Evolutionary conservation across 2,329 filamentous ascomycete genomes (phyloP).

Genomic region (Ophiosphaerella herpotricha): DNA sequence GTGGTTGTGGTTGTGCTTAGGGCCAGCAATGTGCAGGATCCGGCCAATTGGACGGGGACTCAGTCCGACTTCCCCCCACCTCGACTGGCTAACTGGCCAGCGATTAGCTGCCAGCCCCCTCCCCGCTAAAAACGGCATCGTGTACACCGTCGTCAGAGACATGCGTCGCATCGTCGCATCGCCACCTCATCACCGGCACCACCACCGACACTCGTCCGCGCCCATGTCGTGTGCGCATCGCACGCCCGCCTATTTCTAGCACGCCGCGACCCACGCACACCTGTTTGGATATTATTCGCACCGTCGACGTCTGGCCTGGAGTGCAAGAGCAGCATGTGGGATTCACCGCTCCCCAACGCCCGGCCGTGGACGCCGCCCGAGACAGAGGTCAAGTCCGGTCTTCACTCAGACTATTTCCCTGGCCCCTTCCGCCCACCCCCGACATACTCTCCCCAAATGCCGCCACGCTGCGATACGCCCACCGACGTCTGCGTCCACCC

Average conservation of each 20-base stretch:
- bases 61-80: not conserved
- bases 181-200: not conserved
- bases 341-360: constrained; percentile 23
- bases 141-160: constrained; percentile 13
- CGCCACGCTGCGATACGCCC: constrained; percentile 15
- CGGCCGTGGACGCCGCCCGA: constrained; percentile 42
- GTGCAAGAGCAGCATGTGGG: constrained; percentile 19
- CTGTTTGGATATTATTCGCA: too few relatives aligned
- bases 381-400: constrained; percentile 18
- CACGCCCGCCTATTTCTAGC: too few relatives aligned
- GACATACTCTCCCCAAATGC: constrained; percentile 10
- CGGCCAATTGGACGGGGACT: constrained; percentile 19
- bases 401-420: constrained; percentile 25
- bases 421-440: constrained; percentile 21
- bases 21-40: constrained; percentile 15
- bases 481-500: constrained; percentile 11
- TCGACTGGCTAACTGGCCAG: not conserved
- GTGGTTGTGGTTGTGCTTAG: constrained; percentile 1
- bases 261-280: too few relatives aligned
- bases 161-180: constrained; percentile 9
- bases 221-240: too few relatives aligned
- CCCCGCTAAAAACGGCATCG: constrained; percentile 6
- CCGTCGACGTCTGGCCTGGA: not conserved
- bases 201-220: not conserved
- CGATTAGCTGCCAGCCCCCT: not conserved